phyloP scores from a whole-genome alignment of 176 grass and related monocot species.

The Oryza meridionalis region DNA sequence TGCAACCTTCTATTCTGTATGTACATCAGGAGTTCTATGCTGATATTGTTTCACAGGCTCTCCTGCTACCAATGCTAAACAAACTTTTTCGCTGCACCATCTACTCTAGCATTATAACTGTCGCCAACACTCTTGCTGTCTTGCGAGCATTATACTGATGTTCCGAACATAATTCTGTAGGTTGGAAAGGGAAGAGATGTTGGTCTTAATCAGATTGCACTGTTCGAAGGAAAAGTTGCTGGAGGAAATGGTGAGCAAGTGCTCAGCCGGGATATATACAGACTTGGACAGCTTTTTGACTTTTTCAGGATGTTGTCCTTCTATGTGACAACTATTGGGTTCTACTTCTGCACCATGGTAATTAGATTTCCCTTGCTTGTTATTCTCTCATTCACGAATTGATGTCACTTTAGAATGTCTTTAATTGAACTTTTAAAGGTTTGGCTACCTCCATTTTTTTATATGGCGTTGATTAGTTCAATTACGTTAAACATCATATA shows the following conservation, averaged over 20 bases:
- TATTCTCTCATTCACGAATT: background rate
- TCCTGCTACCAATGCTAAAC: background rate
- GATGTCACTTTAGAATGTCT: background rate
- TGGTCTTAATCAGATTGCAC: slow-evolving; percentile 91
- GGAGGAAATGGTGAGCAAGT: slow-evolving; percentile 98
- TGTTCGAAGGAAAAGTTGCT: slow-evolving; percentile 99
- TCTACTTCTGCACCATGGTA: slow-evolving; percentile 98
- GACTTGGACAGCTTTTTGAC: slow-evolving; percentile 95
- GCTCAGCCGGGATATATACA: slow-evolving; percentile 93
- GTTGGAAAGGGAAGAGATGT: slow-evolving; percentile 96
- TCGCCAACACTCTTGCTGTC: background rate
- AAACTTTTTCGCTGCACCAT: background rate
- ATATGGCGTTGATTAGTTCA: too few species aligned
- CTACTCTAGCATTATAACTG: background rate
- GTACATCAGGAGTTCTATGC: background rate
- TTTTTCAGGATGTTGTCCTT: slow-evolving; percentile 97
- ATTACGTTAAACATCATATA: too few species aligned
- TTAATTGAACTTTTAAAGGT: background rate
- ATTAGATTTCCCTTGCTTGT: slow-evolving; percentile 24
- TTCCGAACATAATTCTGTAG: slow-evolving; percentile 47
- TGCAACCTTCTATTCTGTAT: background rate
- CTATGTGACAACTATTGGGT: slow-evolving; percentile 89
- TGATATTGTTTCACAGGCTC: background rate
- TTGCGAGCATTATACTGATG: slow-evolving; percentile 16
- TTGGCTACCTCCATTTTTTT: background rate